Conservation (phyloP, 345 rosid species). For the Brassica nigra region DNA sequence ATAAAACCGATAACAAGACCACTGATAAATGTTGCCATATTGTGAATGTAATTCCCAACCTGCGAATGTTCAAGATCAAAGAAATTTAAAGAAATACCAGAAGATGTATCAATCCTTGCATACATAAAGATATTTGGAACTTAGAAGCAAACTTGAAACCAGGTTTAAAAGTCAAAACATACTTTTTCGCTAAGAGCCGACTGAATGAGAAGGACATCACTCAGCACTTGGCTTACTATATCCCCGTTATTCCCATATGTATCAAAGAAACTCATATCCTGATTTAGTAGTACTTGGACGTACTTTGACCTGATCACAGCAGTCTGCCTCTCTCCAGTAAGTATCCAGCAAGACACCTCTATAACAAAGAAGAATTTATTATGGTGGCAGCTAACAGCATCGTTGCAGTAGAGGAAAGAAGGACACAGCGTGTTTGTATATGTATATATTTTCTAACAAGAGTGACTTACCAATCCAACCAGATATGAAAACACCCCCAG, state of each 20-base stretch:
- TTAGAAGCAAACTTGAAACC: slow-evolving; percentile 19
- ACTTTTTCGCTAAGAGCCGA: slow-evolving; percentile 99
- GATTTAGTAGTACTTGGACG: slow-evolving; percentile 93
- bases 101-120: slow-evolving; percentile 16
- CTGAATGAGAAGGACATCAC: slow-evolving; percentile 98
- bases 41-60: slow-evolving; percentile 99
- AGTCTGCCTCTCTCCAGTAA: slow-evolving; percentile 98
- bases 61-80: slow-evolving; percentile 41
- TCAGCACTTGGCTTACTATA: slow-evolving; percentile 97
- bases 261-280: slow-evolving; percentile 99
- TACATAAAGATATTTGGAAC: slow-evolving; percentile 7
- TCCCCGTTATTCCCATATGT: slow-evolving; percentile 99
- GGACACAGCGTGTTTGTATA: background rate
- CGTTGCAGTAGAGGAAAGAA: slow-evolving; percentile 16
- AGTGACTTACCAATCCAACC: slow-evolving; percentile 92
- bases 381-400: slow-evolving; percentile 28
- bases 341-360: slow-evolving; percentile 99
- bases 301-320: slow-evolving; percentile 96
- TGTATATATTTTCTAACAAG: background rate
- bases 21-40: slow-evolving; percentile 97
- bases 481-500: slow-evolving; percentile 83
- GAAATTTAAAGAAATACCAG: slow-evolving; percentile 14
- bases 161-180: slow-evolving; percentile 37
- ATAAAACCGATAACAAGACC: slow-evolving; percentile 87
- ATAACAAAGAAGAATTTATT: slow-evolving; percentile 51